Evolutionary conservation across 768 basidiomycete species (phyloP), one percentile per base, ranked within the genome.

Genomic region (Krasilnikovozyma curviuscula): DNA sequence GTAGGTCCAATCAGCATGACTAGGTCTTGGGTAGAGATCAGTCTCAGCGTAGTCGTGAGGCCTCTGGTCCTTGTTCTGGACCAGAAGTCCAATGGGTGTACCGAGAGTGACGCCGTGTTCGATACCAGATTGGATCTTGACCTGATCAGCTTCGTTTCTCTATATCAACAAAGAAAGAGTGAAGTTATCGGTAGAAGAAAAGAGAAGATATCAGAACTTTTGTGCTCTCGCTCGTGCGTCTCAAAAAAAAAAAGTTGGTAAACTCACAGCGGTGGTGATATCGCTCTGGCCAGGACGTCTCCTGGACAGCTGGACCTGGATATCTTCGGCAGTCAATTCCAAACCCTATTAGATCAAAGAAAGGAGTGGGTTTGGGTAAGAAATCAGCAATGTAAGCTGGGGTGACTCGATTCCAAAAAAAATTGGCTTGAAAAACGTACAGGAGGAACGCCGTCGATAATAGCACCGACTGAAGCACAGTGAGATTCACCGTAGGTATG

Each of bases 41-140:
- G 93, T 97, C 70, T 97, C 93, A 55, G 88, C 79, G 67, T 98
- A 98, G 66, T 98, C 93, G 60, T 95, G 83, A 18, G 93, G 93
- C 25, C 93, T 73, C 62, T 98, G 93, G 64, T 98, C 93, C 68
- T 97, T 88, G 66, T 98, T 98, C 59, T 77, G 83, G 32, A 98
- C 86, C 43, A 95, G 71, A n/a, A 98, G 76, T 2, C 79, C 89
- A 59, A 98, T 97, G 19, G 93, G 93, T 18, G 93, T 98, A 39
- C 93, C 93, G 19, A 98, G 77, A 2, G 93, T 95, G 25, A 91
- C 78, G 24, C 85, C 93, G 54, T 81, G 78, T 64, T 98, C 93
- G 25, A 79, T 70, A 25, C 93, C 93, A 28, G 88, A 91, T 64
- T 98, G 93, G 28, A 98, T 68, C 46, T 81, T 77, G 14, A 97